Evolutionary conservation across 164 flowering plant genomes (phyloP), one percentile per base, ranked within the genome.

Genomic region (Nymphaea thermarum): DNA sequence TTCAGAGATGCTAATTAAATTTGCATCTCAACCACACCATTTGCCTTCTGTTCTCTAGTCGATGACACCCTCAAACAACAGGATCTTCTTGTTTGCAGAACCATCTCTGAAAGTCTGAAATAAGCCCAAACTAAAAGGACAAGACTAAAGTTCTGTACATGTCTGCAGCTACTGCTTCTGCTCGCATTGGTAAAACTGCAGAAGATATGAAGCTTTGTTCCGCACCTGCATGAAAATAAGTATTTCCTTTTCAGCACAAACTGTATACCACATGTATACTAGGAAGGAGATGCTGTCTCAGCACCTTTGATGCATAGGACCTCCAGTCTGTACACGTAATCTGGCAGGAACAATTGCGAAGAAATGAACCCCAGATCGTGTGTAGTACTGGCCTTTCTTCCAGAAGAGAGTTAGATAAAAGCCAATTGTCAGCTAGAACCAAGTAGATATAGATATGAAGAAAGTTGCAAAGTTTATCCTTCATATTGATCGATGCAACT

Each of bases 361-460:
- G 87, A 77, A 18, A 86, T 60, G 76, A 68, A 2, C 77, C 77
- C 94, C 90, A 85, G 84, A 87, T 81, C 73, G 83, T 83, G 43
- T 43, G 67, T 5, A 86, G 66, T 41, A 75, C 66, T 47, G 82
- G 77, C 44, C 75, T 81, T 41, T 81, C 74, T 78, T 80, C 82
- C 16, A 78, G 5, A 14, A 72, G 57, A 70, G 80, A 63, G 70
- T 72, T 64, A 64, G 74, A 80, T 62, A 73, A 69, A 43, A 93
- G 85, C 96, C 98, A 90, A 69, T 85, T 85, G 69, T 88, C 91
- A 4, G 86, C 65, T 75, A 93, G 79, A 66, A 77, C 84, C 61
- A 93, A 72, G 81, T 76, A 84, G 42, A 90, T 82, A 75, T 86
- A 90, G 71, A 83, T 66, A 72, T 69, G 73, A 73, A 81, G 81